phyloP scores from a whole-genome alignment of 306 rosid genomes.

The Vigna unguiculata region DNA sequence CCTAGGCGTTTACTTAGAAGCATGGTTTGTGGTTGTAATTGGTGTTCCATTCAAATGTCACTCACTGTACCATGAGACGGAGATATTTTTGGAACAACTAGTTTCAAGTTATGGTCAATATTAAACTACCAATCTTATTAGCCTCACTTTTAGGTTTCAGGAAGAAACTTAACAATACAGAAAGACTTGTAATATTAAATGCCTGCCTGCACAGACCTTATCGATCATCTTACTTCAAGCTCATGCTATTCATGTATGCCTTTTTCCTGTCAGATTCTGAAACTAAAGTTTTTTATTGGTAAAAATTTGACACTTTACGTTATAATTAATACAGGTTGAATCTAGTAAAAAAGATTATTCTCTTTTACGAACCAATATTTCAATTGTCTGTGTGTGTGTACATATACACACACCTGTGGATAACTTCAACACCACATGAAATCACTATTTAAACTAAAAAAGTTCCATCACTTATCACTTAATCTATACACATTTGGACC shows the following conservation, averaged over 20 bases:
- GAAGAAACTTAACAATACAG: neutral
- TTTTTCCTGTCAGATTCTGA: neutral
- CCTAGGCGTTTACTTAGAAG: too few species aligned
- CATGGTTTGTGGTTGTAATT: neutral
- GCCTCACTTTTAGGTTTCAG: neutral
- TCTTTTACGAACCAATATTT: too few species aligned
- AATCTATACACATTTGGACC: neutral
- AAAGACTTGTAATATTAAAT: neutral
- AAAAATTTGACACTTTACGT: too few species aligned
- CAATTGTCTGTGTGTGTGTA: too few species aligned
- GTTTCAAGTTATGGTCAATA: neutral
- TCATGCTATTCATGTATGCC: neutral
- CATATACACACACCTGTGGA: too few species aligned
- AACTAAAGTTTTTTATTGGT: too few species aligned
- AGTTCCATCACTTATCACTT: neutral
- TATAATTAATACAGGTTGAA: too few species aligned
- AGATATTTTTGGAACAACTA: neutral
- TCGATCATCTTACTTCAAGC: neutral
- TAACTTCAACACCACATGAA: neutral
- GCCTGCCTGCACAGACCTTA: neutral
- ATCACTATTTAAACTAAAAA: neutral
- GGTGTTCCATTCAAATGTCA: neutral
- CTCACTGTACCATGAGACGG: neutral
- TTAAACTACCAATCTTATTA: neutral
- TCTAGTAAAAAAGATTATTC: too few species aligned